Evolutionary conservation across 495 filamentous ascomycete genomes (phyloP), one percentile per base, ranked within the genome.

Genomic region (Aspergillus haitiensis): DNA sequence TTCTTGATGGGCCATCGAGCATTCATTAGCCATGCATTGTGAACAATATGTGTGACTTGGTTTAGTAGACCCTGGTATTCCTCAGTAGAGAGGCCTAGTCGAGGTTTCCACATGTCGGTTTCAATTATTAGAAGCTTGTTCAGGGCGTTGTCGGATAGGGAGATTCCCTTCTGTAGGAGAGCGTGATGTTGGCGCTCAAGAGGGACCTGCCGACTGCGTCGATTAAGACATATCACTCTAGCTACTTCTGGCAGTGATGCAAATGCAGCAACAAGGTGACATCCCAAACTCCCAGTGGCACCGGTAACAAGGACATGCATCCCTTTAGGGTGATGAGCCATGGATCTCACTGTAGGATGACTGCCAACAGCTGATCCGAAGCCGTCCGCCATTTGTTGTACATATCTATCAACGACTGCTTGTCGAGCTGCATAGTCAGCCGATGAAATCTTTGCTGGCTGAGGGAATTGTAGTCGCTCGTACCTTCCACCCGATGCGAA

Each of bases 11-110:
- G 72, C 3, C 79, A 65, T 39, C 68, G 82, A 34, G 46, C 70
- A 59, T 68, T 80, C 81, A 85, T 84, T 0, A 76, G 79, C 82
- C 82, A 84, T 1, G 81, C 82, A 56, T 82, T 84, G 63, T 85
- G 82, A 34, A 84, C 60, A 15, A 85, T 75, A 44, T 83, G 74
- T 0, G 81, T 84, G 5, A 79, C 77, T 11, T 34, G 61, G 9
- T 66, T 58, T 9, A 72, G 39, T 6, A 84, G 75, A 8, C 52
- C 39, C 27, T 70, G 37, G 58, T 84, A 84, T 0, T 70, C 70
- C 9, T 56, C 35, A 1, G 33, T 10, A 0, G 73, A 34, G 2
- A 87, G 72, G 2, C 82, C 83, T 1, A 87, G 75, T 7, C 53
- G 47, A 0, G 76, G 69, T 53, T 76, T 75, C 0, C 70, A 61